A percentile compares a stretch with the other conserved stretches of the same genome.
These are phyloP conservation scores for Pythium grandisporangium DNA, from an alignment of 352 stramenopile species.

Conservation along the genomic window DNA sequence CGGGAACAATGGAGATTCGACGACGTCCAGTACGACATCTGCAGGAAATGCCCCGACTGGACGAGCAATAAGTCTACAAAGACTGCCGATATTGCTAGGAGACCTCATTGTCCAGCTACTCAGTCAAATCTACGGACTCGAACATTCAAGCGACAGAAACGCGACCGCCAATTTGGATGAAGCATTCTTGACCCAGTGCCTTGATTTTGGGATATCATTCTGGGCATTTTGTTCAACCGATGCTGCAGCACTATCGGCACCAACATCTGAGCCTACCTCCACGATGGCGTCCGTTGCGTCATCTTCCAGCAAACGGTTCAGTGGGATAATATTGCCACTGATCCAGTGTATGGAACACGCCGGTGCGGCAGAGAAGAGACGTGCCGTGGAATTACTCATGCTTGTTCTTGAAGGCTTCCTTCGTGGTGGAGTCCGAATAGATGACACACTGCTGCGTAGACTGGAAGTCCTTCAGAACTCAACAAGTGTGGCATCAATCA, in stretches of 20 bases:
- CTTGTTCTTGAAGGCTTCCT: constrained; percentile 44
- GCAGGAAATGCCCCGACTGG: no score
- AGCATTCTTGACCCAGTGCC: constrained; percentile 39
- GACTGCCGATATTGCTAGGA: constrained; percentile 57
- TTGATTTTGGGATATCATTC: constrained; percentile 66
- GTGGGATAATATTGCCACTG: constrained; percentile 35
- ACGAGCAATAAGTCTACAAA: constrained; percentile 35
- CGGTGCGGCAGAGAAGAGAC: constrained; percentile 40
- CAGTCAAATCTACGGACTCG: constrained; percentile 29
- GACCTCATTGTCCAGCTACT: constrained; percentile 58
- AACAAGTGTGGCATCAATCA: constrained; percentile 27
- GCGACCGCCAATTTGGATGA: constrained; percentile 24
- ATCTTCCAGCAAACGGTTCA: constrained; percentile 43
- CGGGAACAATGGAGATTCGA: no score
- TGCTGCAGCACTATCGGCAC: constrained; percentile 32
- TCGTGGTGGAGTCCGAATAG: constrained; percentile 32
- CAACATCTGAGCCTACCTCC: no score
- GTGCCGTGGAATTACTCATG: constrained; percentile 63
- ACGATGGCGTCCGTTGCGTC: no score
- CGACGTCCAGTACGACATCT: no score
- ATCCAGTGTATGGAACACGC: constrained; percentile 42
- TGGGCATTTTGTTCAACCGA: constrained; percentile 60
- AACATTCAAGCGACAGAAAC: constrained; percentile 3
- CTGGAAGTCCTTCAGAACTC: constrained; percentile 46
- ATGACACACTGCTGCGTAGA: constrained; percentile 30